phyloP scores from a whole-genome alignment of 2,329 filamentous ascomycete species.

The Ophiostoma australiae region DNA sequence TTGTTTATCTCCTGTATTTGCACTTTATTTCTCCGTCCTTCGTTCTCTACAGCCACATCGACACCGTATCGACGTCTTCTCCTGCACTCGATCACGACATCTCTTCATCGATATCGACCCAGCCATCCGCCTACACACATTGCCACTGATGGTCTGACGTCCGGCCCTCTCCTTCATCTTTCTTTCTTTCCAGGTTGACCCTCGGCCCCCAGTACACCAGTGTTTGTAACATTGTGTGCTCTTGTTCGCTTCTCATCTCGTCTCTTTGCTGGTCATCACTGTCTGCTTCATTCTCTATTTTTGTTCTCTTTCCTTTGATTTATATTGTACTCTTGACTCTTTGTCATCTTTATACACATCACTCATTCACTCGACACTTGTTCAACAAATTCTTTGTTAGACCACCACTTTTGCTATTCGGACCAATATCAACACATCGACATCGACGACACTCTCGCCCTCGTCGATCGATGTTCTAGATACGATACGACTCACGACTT shows the following conservation, averaged over 20 bases:
- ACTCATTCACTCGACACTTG: background rate
- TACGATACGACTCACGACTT: conserved; percentile 13
- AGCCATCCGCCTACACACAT: background rate
- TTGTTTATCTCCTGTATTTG: background rate
- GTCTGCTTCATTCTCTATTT: background rate
- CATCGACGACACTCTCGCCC: background rate
- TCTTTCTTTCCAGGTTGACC: conserved; percentile 27
- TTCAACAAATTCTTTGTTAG: background rate
- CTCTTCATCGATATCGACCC: background rate
- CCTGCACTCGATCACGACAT: background rate
- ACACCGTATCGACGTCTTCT: background rate
- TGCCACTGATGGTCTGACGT: background rate
- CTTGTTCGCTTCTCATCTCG: conserved; percentile 12
- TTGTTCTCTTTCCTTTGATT: conserved; percentile 7
- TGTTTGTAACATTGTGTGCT: conserved; percentile 14
- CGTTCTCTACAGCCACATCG: too few species aligned
- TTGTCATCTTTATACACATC: background rate
- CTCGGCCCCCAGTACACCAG: conserved; percentile 21
- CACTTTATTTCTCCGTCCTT: background rate
- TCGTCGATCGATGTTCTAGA: background rate
- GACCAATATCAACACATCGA: conserved; percentile 1
- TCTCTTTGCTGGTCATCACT: conserved; percentile 14
- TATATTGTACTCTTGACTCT: background rate
- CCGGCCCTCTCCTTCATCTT: background rate
- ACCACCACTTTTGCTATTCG: background rate